Evolutionary conservation across 305 asterid genomes (phyloP).

Genomic region (Rubia peregrina): DNA sequence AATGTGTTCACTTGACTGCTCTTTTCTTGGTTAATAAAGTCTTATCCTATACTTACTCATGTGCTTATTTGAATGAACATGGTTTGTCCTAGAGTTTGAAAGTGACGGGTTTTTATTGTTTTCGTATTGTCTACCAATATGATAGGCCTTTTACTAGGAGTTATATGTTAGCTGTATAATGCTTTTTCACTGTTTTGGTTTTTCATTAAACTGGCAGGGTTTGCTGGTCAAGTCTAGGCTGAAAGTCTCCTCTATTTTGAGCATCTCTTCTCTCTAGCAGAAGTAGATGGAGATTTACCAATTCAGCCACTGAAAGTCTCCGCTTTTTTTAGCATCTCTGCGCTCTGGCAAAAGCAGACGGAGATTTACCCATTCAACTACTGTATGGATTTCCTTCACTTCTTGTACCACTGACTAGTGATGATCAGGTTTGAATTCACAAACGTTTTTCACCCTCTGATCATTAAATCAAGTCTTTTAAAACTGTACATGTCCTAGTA

Average conservation of each 20-base stretch:
- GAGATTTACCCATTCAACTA: constrained; percentile 4
- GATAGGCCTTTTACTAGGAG: not conserved
- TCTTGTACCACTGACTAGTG: constrained; percentile 76
- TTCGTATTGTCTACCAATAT: not conserved
- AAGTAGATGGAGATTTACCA: constrained; percentile 42
- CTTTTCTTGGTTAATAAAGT: not conserved
- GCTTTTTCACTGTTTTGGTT: constrained; percentile 1
- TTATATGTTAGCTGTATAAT: not conserved
- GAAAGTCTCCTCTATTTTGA: constrained; percentile 58
- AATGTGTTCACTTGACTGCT: not conserved
- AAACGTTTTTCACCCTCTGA: not conserved
- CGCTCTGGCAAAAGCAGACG: too few relatives aligned
- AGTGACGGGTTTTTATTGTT: not conserved
- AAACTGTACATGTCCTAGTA: not conserved
- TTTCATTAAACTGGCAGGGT: constrained; percentile 36
- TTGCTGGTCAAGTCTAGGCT: constrained; percentile 49
- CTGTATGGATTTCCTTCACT: constrained; percentile 56
- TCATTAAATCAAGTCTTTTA: not conserved
- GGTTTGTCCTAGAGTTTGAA: not conserved
- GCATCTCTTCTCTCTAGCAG: constrained; percentile 45
- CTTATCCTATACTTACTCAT: too few relatives aligned
- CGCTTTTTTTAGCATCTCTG: constrained; percentile 30
- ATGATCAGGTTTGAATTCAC: constrained; percentile 52
- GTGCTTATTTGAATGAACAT: not conserved
- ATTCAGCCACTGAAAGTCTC: constrained; percentile 39